Evolutionary conservation across 495 filamentous ascomycete genomes (phyloP), one percentile per base, ranked within the genome.

Genomic region (Bombardia bombarda): DNA sequence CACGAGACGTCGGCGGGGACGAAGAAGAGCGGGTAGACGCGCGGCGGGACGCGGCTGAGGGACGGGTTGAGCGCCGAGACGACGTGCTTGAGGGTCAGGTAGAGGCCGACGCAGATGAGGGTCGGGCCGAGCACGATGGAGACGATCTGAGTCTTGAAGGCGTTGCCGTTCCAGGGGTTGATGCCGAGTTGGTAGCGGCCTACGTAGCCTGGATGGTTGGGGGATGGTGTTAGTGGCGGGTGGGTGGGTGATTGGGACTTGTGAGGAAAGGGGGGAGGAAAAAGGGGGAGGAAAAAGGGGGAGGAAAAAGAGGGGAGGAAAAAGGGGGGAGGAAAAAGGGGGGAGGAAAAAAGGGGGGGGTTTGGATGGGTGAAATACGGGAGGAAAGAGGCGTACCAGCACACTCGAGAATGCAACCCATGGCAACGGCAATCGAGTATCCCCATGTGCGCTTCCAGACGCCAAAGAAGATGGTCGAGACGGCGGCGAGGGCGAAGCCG

Each of bases 81-180:
- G 40, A 77, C 59, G 52, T 83, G 78, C 54, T 81, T 81, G 14
- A 84, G 68, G 1, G 78, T 82, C 7, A 84, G 67, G 56, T 86
- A 86, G 47, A 84, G 69, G 36, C 75, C 74, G 16, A 79, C 74
- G 32, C 80, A 75, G 54, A 86, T 60, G 33, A 84, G 75, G 20
- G 79, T 81, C 0, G 82, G 82, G 13, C 75, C 76, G 10, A 84
- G 72, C 43, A 83, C 72, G 47, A 86, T 67, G 52, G 78, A 78
- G 58, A 78, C 75, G 47, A 86, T 83, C 37, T 86, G 81, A 21
- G 79, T 67, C 52, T 83, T 72, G 62, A 86, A 86, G 4, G 73
- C 79, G 38, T 46, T 43, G 0, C 42, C 38, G 39, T 69, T 61
- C 77, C 76, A 85, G 1, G 79, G 76, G 57, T 85, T 85, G 13